Conservation (phyloP, 805 yeast species). For the Torulaspora gathmanii region DNA sequence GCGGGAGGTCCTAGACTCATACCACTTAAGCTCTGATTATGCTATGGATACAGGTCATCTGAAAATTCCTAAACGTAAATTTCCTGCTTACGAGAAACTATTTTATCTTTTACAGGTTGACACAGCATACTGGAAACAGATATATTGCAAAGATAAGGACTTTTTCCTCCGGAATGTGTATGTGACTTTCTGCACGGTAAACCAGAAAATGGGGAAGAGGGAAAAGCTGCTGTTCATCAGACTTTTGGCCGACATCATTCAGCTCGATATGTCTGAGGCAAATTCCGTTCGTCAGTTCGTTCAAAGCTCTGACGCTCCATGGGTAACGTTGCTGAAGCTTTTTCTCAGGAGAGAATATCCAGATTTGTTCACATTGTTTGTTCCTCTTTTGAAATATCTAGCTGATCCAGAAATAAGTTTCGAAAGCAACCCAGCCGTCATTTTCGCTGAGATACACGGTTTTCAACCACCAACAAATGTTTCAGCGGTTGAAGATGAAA, state of each 20-base stretch:
- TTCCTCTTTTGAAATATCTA: conserved; percentile 38
- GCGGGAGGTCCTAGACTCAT: conserved; percentile 69
- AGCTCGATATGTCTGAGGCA: conserved; percentile 37
- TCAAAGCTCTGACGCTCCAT: conserved; percentile 32
- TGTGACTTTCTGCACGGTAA: conserved; percentile 29
- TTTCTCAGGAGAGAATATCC: conserved; percentile 40
- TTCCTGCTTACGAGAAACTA: conserved; percentile 56
- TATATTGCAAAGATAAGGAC: conserved; percentile 41
- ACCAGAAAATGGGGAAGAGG: conserved; percentile 39
- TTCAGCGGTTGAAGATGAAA: conserved; percentile 74
- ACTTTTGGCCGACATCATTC: conserved; percentile 47
- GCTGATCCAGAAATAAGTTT: conserved; percentile 46
- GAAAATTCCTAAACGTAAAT: conserved; percentile 16
- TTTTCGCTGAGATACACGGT: conserved; percentile 44
- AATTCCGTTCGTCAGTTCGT: conserved; percentile 26
- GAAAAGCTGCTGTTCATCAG: conserved; percentile 68
- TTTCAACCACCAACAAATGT: conserved; percentile 43
- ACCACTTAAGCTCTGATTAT: conserved; percentile 56
- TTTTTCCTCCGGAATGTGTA: conserved; percentile 30
- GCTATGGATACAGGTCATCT: conserved; percentile 11
- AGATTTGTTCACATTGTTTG: conserved; percentile 34
- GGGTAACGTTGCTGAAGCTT: conserved; percentile 42
- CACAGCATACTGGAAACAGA: conserved; percentile 60
- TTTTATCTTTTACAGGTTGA: conserved; percentile 83
- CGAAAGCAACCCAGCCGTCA: conserved; percentile 73